phyloP scores from a whole-genome alignment of 2,329 filamentous ascomycete species.

The Talaromyces verruculosus region DNA sequence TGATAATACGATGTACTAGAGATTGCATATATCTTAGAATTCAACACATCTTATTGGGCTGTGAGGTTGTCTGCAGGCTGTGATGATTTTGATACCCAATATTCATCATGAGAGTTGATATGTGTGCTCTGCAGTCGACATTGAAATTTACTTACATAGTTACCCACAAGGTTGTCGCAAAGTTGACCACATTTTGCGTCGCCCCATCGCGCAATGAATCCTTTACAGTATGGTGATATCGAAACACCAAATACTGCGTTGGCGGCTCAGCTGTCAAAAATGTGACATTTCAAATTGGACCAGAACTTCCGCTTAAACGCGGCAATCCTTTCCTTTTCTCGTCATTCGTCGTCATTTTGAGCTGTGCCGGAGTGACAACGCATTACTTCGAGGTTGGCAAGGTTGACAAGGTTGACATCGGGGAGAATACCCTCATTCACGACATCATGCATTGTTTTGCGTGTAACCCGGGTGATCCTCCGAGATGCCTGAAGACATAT shows the following conservation, averaged over 20 bases:
- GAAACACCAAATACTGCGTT: background rate
- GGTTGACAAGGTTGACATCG: background rate
- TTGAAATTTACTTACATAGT: background rate
- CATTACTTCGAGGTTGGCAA: background rate
- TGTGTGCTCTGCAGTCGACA: background rate
- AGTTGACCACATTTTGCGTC: background rate
- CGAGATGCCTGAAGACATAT: background rate
- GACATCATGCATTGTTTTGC: background rate
- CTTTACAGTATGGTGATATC: background rate
- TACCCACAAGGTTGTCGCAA: background rate
- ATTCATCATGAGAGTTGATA: background rate
- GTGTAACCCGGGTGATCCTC: background rate
- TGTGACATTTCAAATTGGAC: conserved; percentile 2
- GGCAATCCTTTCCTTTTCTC: background rate
- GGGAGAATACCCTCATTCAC: background rate
- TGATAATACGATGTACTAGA: background rate
- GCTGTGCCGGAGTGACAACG: background rate
- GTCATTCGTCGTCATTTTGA: background rate
- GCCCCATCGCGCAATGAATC: background rate
- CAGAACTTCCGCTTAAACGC: background rate
- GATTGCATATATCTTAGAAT: background rate
- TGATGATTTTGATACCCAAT: conserved; percentile 8
- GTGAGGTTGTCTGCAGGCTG: background rate
- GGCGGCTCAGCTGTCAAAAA: background rate
- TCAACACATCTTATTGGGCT: conserved; percentile 4